Percentiles rank a stretch among this genome's conserved stretches.
phyloP scores from a whole-genome alignment of 1,284 basidiomycete genomes.

The Tausonia pullulans region DNA sequence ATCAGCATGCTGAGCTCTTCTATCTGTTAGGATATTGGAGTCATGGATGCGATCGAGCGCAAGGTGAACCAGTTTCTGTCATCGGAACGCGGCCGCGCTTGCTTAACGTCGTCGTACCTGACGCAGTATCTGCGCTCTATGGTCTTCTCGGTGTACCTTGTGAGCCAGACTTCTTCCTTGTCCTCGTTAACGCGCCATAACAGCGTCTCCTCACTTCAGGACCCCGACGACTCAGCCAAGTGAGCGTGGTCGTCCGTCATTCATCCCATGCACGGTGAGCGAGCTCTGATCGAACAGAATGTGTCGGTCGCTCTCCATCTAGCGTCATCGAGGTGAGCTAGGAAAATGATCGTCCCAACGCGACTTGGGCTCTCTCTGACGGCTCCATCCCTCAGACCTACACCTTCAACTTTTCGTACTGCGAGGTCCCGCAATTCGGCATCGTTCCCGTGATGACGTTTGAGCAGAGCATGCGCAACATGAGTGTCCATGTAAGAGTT shows the following conservation, averaged over 20 bases:
- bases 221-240: slow-evolving; percentile 13
- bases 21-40: slow-evolving; percentile 11
- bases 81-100: neutral
- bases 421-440: slow-evolving; percentile 1
- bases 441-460: slow-evolving; percentile 1
- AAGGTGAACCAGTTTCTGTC: neutral
- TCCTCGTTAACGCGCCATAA: no score
- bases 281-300: no score
- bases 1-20: neutral
- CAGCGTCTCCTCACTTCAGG: neutral
- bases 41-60: slow-evolving; percentile 17
- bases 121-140: slow-evolving; percentile 11
- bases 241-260: neutral
- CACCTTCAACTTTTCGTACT: slow-evolving; percentile 17
- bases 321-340: slow-evolving; percentile 14
- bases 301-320: neutral
- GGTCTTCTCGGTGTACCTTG: slow-evolving; percentile 13
- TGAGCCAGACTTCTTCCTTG: neutral
- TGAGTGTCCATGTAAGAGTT: neutral
- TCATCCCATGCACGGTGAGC: no score
- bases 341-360: neutral
- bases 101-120: neutral
- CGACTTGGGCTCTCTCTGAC: neutral
- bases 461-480: neutral
- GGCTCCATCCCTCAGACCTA: slow-evolving; percentile 4